Evolutionary conservation across 192 early-diverging fungal species (phyloP).

Genomic region (Backusella morwellensis): DNA sequence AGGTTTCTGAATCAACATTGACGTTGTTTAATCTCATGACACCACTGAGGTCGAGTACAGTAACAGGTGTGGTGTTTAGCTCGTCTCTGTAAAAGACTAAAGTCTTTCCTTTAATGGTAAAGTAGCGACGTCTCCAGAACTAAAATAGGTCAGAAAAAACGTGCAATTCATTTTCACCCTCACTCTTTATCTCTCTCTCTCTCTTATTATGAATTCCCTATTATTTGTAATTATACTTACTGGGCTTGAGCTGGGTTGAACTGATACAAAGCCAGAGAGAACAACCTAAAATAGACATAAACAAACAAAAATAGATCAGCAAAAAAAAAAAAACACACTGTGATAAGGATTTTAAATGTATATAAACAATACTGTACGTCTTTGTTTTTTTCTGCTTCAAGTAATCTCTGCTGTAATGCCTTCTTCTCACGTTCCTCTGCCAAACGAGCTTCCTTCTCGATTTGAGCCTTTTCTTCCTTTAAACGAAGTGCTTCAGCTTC

Average conservation of each 20-base stretch:
- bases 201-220: neutral
- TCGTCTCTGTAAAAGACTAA: constrained; percentile 51
- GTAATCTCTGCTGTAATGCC: constrained; percentile 20
- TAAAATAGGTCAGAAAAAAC: constrained; percentile 20
- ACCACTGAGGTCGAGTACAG: constrained; percentile 3
- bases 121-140: constrained; percentile 61
- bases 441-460: neutral
- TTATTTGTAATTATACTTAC: constrained; percentile 14
- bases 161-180: neutral
- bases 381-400: constrained; percentile 40
- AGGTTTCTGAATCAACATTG: constrained; percentile 17
- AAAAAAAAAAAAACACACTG: neutral
- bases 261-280: constrained; percentile 28
- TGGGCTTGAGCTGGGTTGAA: constrained; percentile 18
- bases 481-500: constrained; percentile 10
- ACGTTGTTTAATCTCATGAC: neutral
- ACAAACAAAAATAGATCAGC: neutral
- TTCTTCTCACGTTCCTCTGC: constrained; percentile 14
- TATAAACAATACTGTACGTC: constrained; percentile 31
- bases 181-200: no score
- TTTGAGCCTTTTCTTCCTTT: constrained; percentile 41
- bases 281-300: constrained; percentile 5
- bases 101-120: constrained; percentile 50
- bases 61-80: neutral
- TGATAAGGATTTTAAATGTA: neutral